Evolutionary conservation across 108 stramenopile genomes (phyloP), one percentile per base, ranked within the genome.

Genomic region (Schizochytrium sp.): DNA sequence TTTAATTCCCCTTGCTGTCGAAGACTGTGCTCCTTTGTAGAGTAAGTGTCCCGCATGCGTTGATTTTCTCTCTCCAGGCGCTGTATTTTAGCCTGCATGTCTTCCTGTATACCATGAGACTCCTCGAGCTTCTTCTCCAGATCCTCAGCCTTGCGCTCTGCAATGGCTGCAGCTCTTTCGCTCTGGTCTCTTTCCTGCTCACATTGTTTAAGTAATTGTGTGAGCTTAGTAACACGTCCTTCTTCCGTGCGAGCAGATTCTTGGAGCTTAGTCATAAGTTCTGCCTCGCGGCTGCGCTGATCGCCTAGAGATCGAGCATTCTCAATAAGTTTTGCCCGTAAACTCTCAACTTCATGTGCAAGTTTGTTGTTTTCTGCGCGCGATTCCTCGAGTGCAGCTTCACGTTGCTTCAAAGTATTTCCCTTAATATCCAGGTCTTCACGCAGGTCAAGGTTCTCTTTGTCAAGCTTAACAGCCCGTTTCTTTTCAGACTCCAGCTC

Each of bases 161-260:
- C 76, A 13, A 83, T 13, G 5, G 76, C 76, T 10, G 50, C 47
- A 5, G 76, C 47, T 5, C 76, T 47, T 2, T 55, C 53, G 76
- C 50, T 83, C 76, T 83, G 76, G 76, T 83, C 76, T 1, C 76
- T 47, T 42, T 83, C 76, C 76, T 55, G 76, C 47, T 83, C 76
- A 50, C 47, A 55, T 38, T 49, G 53, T 50, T 83, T 83, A 53
- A 83, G 76, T 7, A 55, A 53, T 53, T 83, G 50, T 10, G 76
- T 55, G 47, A 83, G 76, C 28, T 83, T 56, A n/a, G 7, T 55
- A 53, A 83, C 76, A 38, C 76, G 76, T 53, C 50, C 47, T 38
- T 83, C 76, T 10, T 83, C 76, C 15, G 49, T 49, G 10, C 76
- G 47, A n/a, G 50, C 53, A n/a, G 76, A 5, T 28, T 83, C 76